Conservation (phyloP, 208 protist genomes). For the Acanthamoeba triangularis region DNA sequence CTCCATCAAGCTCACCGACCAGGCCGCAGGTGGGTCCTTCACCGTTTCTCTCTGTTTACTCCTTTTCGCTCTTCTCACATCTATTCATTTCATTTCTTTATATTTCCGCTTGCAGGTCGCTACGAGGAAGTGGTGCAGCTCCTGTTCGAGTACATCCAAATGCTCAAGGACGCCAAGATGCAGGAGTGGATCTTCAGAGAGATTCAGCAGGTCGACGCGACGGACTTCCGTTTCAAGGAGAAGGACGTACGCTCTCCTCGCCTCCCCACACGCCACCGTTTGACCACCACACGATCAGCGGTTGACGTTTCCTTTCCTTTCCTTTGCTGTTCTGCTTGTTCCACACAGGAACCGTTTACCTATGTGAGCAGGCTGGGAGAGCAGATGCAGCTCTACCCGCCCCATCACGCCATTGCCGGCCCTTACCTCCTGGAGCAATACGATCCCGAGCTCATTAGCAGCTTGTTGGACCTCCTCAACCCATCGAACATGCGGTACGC, state of each 20-base stretch:
- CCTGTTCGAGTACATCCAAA: slow-evolving; percentile 81
- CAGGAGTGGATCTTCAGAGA: slow-evolving; percentile 83
- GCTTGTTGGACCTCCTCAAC: slow-evolving; percentile 70
- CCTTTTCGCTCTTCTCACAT: neutral
- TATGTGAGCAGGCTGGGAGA: slow-evolving; percentile 74
- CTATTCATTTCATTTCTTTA: neutral
- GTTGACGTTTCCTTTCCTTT: neutral
- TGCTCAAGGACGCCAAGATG: slow-evolving; percentile 65
- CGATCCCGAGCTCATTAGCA: slow-evolving; percentile 69
- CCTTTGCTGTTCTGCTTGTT: neutral
- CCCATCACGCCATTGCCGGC: slow-evolving; percentile 72
- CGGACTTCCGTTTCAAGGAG: slow-evolving; percentile 81
- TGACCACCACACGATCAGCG: neutral
- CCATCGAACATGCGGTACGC: slow-evolving; percentile 74
- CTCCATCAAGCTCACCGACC: slow-evolving; percentile 80
- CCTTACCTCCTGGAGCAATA: slow-evolving; percentile 72
- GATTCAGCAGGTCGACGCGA: slow-evolving; percentile 55
- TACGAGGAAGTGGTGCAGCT: slow-evolving; percentile 77
- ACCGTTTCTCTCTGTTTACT: neutral
- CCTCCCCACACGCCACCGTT: neutral
- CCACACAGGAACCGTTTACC: slow-evolving; percentile 5
- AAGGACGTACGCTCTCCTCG: slow-evolving; percentile 53
- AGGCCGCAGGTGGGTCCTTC: slow-evolving; percentile 22
- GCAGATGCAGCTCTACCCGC: slow-evolving; percentile 78
- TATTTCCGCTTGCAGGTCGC: slow-evolving; percentile 30